phyloP scores from a whole-genome alignment of 2,329 filamentous ascomycete genomes.

The Xylaria sp. region DNA sequence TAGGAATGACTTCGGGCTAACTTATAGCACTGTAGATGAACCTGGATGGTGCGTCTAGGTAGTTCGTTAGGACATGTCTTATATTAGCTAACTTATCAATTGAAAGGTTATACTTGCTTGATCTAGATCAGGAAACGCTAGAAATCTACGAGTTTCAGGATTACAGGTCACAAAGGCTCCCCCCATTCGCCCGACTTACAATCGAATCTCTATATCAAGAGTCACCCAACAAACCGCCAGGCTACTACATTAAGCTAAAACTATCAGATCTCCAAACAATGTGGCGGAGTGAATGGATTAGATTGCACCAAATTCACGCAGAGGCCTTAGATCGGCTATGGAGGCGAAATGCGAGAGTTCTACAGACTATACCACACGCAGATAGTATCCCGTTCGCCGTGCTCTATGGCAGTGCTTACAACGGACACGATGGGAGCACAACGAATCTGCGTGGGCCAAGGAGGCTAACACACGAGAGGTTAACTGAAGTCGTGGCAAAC shows the following conservation, averaged over 20 bases:
- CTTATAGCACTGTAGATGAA: constrained; percentile 18
- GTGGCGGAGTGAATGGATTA: constrained; percentile 26
- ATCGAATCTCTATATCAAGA: constrained; percentile 17
- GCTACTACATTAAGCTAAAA: constrained; percentile 36
- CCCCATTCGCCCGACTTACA: constrained; percentile 12
- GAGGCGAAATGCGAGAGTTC: constrained; percentile 12
- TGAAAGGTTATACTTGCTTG: constrained; percentile 36
- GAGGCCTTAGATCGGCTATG: constrained; percentile 22
- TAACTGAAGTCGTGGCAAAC: constrained; percentile 10
- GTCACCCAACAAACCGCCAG: constrained; percentile 16
- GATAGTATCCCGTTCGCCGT: constrained; percentile 32
- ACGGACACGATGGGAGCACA: background rate
- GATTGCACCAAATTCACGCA: constrained; percentile 23
- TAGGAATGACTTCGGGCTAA: constrained; percentile 10
- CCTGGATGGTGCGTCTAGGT: constrained; percentile 29
- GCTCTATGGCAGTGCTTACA: constrained; percentile 30
- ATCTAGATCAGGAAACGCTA: constrained; percentile 30
- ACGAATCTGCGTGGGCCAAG: background rate
- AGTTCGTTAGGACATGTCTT: background rate
- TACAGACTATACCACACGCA: constrained; percentile 26
- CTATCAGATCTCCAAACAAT: constrained; percentile 32
- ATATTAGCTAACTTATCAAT: background rate
- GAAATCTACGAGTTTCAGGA: constrained; percentile 35
- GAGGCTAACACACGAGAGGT: constrained; percentile 15
- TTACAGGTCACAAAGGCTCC: background rate